These are phyloP conservation scores for Mycothermus thermophilus DNA, from an alignment of 495 filamentous ascomycete genomes.

Conservation along the genomic window DNA sequence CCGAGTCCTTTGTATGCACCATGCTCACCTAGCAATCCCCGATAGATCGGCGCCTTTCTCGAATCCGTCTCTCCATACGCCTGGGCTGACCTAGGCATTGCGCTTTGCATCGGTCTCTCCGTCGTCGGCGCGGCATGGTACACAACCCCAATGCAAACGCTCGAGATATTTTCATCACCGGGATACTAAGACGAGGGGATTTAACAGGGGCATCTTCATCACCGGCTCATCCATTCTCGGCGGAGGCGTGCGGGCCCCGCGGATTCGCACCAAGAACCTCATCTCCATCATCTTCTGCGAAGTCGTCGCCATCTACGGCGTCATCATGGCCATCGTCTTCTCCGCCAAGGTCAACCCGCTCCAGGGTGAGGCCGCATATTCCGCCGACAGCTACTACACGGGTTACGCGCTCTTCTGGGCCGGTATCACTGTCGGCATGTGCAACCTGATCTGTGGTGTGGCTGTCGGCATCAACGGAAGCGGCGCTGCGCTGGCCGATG, in stretches of 20 bases:
- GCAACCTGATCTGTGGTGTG: constrained; percentile 91
- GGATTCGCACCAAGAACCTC: constrained; percentile 97
- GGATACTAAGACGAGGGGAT: constrained; percentile 17
- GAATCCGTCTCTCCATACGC: constrained; percentile 87
- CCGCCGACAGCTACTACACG: constrained; percentile 75
- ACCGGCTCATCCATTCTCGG: constrained; percentile 98
- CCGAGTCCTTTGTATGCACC: constrained; percentile 1
- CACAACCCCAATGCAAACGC: constrained; percentile 7
- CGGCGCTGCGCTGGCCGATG: constrained; percentile 90
- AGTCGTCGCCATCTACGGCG: constrained; percentile 98
- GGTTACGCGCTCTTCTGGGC: constrained; percentile 95
- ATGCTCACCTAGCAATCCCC: too few relatives aligned
- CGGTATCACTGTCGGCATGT: constrained; percentile 82
- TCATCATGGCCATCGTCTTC: constrained; percentile 99
- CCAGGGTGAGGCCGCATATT: constrained; percentile 48
- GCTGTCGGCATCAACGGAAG: constrained; percentile 97
- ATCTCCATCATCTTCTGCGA: constrained; percentile 99
- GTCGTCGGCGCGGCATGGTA: constrained; percentile 98
- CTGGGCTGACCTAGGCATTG: constrained; percentile 84
- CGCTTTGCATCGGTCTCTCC: constrained; percentile 86
- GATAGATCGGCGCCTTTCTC: constrained; percentile 92
- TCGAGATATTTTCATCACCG: not conserved
- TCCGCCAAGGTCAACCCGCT: constrained; percentile 67
- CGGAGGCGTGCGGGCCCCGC: constrained; percentile 85
- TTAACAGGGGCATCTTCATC: constrained; percentile 86